Evolutionary conservation across 345 rosid genomes (phyloP).

Genomic region (Bretschneidera sinensis): DNA sequence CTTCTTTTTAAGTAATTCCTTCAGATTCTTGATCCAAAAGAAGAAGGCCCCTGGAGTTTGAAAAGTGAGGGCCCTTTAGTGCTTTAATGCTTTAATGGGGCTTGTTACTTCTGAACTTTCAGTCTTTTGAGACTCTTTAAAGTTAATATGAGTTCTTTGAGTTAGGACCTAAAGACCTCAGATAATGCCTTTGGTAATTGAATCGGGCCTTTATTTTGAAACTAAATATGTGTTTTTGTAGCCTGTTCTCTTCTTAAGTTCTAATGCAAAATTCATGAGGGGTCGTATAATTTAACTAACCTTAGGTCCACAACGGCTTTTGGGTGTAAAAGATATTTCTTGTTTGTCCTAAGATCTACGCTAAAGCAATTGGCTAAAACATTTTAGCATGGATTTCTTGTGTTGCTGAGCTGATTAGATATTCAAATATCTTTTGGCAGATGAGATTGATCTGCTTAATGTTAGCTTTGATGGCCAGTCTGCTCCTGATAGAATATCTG

Average conservation of each 20-base stretch:
- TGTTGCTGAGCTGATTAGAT: conserved; percentile 2
- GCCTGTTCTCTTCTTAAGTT: too few species aligned
- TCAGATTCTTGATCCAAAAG: too few species aligned
- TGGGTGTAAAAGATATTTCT: neutral
- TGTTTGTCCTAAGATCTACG: neutral
- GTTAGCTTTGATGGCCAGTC: conserved; percentile 83
- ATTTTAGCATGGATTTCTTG: neutral
- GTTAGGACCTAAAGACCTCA: neutral
- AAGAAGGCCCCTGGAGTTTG: too few species aligned
- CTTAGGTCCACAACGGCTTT: neutral
- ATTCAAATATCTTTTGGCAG: conserved; percentile 32
- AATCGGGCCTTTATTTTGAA: too few species aligned
- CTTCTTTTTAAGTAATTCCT: too few species aligned
- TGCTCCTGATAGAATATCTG: conserved; percentile 93
- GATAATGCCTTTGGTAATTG: neutral
- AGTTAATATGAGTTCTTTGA: neutral
- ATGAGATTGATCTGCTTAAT: conserved; percentile 84
- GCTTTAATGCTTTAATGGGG: too few species aligned
- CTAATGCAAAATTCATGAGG: too few species aligned
- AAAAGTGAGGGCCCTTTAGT: too few species aligned
- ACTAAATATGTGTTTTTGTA: neutral
- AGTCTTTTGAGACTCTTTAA: too few species aligned
- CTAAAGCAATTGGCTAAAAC: neutral
- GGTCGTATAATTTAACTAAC: too few species aligned
- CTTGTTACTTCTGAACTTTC: too few species aligned